Evolutionary conservation across 164 flowering plant species (phyloP).

Genomic region (Taxillus chinensis): DNA sequence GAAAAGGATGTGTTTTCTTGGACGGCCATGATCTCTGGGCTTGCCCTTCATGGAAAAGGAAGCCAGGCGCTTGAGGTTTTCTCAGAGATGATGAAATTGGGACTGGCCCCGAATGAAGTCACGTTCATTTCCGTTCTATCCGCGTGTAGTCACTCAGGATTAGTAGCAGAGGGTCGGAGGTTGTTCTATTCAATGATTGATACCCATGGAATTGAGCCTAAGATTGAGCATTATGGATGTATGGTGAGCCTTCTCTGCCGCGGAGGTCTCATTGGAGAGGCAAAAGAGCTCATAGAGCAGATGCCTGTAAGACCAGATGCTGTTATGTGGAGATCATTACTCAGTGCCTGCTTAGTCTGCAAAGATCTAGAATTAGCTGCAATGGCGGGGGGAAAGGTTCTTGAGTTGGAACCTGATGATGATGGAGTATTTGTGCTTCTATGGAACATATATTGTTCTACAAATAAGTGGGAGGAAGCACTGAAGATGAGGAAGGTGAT

Average conservation of each 20-base stretch:
- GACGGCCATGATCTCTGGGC: constrained; percentile 30
- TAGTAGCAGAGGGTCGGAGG: constrained; percentile 25
- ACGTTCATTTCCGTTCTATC: constrained; percentile 29
- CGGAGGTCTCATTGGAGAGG: constrained; percentile 28
- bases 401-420: neutral
- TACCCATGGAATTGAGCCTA: constrained; percentile 17
- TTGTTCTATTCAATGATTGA: constrained; percentile 26
- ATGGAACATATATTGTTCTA: neutral
- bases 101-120: constrained; percentile 29
- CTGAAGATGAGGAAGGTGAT: neutral
- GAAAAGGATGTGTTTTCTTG: constrained; percentile 23
- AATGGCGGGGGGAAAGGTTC: neutral
- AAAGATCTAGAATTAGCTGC: neutral
- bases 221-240: constrained; percentile 29
- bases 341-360: neutral
- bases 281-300: constrained; percentile 15
- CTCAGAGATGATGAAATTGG: constrained; percentile 18
- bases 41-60: constrained; percentile 28
- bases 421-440: neutral
- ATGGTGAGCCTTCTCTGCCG: constrained; percentile 33
- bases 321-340: neutral
- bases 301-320: neutral
- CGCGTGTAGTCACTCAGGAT: constrained; percentile 30
- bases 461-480: neutral
- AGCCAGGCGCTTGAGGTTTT: constrained; percentile 23